A percentile compares a stretch with the other conserved stretches of the same genome.
Conservation (phyloP, 208 protist genomes). For the Porcisia deanei region DNA sequence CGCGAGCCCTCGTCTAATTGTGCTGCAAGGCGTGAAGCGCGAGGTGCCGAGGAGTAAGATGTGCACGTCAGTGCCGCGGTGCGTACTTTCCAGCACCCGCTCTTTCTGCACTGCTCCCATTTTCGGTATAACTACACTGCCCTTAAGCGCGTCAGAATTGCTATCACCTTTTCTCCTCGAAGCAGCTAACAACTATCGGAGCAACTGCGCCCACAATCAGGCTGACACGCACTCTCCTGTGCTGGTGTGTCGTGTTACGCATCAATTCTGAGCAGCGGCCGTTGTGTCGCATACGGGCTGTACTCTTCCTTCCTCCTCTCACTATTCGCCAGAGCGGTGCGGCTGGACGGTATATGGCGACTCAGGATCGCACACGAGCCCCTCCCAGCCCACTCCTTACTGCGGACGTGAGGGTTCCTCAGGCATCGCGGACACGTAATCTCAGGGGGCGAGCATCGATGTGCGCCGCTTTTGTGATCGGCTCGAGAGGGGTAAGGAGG, state of each 20-base stretch:
- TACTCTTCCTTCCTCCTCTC: neutral
- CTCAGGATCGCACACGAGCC: neutral
- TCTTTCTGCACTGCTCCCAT: neutral
- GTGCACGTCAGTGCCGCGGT: neutral
- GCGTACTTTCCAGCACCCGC: neutral
- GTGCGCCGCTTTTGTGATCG: neutral
- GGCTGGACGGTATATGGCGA: neutral
- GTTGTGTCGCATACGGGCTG: neutral
- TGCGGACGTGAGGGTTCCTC: neutral
- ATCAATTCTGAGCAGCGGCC: neutral
- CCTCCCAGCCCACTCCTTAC: neutral
- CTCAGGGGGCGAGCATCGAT: neutral
- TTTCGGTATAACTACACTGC: neutral
- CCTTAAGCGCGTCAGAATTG: neutral
- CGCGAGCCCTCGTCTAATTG: neutral
- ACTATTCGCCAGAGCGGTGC: neutral
- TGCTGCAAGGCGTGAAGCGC: neutral
- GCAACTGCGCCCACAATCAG: neutral
- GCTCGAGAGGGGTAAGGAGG: neutral
- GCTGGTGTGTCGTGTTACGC: slow-evolving; percentile 1
- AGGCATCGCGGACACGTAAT: neutral
- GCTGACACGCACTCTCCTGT: neutral
- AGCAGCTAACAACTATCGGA: neutral
- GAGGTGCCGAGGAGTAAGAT: neutral
- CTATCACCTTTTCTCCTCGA: neutral